Percentiles rank a stretch among this genome's conserved stretches.
phyloP scores from a whole-genome alignment of 805 yeast species.

The Candida corydali region DNA sequence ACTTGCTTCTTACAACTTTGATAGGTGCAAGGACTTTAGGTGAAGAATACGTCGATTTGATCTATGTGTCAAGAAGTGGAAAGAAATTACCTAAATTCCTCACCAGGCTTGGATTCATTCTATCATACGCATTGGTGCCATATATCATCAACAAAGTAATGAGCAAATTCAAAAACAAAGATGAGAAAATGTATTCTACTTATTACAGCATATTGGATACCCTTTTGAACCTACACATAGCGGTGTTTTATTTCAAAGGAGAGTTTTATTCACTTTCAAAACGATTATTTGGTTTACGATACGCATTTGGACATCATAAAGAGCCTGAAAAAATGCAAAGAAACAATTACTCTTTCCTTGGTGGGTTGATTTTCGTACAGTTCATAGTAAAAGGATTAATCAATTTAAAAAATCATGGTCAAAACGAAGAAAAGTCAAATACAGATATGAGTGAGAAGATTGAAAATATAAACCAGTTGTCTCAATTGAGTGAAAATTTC shows the following conservation, averaged over 20 bases:
- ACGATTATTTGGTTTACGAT: slow-evolving; percentile 74
- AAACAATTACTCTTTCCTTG: slow-evolving; percentile 76
- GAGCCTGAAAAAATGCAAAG: slow-evolving; percentile 34
- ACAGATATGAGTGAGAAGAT: slow-evolving; percentile 12
- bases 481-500: slow-evolving; percentile 8
- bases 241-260: slow-evolving; percentile 79
- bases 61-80: slow-evolving; percentile 57
- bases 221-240: slow-evolving; percentile 66
- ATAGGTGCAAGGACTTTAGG: slow-evolving; percentile 81
- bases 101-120: slow-evolving; percentile 54
- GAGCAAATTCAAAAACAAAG: slow-evolving; percentile 17
- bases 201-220: slow-evolving; percentile 48
- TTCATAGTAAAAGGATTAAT: slow-evolving; percentile 41
- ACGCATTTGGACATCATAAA: slow-evolving; percentile 65
- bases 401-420: slow-evolving; percentile 24
- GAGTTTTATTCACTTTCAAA: slow-evolving; percentile 75
- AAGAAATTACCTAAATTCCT: slow-evolving; percentile 40
- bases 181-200: slow-evolving; percentile 24
- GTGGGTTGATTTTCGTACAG: slow-evolving; percentile 55
- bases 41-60: slow-evolving; percentile 86
- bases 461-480: slow-evolving; percentile 7
- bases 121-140: slow-evolving; percentile 62
- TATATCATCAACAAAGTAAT: slow-evolving; percentile 38
- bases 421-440: slow-evolving; percentile 8
- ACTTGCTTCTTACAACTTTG: slow-evolving; percentile 72